phyloP scores from a whole-genome alignment of 140 eudicot genomes.

The Cichorium intybus region DNA sequence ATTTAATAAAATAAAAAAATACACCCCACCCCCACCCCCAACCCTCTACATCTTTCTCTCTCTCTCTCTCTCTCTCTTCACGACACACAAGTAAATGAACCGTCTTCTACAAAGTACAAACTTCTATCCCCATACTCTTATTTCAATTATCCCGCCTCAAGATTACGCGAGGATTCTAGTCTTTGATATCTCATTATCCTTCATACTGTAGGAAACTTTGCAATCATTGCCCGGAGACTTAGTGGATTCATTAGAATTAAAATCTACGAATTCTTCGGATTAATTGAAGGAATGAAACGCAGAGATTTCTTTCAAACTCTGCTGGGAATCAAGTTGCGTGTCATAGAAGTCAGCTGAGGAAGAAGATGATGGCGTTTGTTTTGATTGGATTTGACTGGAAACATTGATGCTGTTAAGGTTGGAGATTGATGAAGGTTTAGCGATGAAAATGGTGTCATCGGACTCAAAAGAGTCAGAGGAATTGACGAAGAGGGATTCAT shows the following conservation, averaged over 20 bases:
- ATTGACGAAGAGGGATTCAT: neutral
- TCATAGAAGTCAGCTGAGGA: neutral
- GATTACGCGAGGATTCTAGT: too few relatives aligned
- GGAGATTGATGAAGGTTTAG: slow-evolving; percentile 8
- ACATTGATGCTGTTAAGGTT: neutral
- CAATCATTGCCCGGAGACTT: slow-evolving; percentile 5
- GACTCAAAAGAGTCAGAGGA: slow-evolving; percentile 8
- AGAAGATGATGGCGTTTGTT: slow-evolving; percentile 5
- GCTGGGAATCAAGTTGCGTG: neutral
- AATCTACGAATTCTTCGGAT: neutral
- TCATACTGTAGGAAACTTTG: slow-evolving; percentile 18
- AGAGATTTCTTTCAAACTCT: neutral
- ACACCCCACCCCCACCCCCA: too few relatives aligned
- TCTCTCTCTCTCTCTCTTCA: too few relatives aligned
- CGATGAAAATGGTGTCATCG: neutral
- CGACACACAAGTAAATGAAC: too few relatives aligned
- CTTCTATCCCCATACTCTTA: too few relatives aligned
- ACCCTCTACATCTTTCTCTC: too few relatives aligned
- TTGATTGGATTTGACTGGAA: neutral
- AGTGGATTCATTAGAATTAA: slow-evolving; percentile 1
- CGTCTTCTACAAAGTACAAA: too few relatives aligned
- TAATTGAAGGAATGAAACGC: neutral
- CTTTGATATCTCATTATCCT: slow-evolving; percentile 13
- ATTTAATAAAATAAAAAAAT: too few relatives aligned
- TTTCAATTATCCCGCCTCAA: too few relatives aligned